Base-by-base conservation (phyloP, 495 filamentous ascomycete species). In the Clohesyomyces aquaticus region DNA sequence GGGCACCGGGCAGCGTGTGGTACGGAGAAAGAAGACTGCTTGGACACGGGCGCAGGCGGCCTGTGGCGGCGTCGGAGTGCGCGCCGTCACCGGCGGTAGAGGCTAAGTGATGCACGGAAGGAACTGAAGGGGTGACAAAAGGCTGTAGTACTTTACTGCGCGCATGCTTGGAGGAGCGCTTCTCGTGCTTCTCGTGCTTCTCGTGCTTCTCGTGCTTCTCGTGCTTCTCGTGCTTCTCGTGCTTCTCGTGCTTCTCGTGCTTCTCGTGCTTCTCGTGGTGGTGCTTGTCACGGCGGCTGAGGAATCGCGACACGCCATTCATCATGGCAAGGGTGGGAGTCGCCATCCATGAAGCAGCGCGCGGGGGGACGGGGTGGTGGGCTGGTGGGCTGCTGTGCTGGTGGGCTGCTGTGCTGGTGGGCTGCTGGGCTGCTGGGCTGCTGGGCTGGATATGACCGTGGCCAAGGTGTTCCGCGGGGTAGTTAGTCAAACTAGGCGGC, bases 201-300 rank as follows among this genome's bases (percentile, higher is more conserved):
- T n/a, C n/a, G n/a, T n/a, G n/a, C n/a, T n/a, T n/a, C n/a, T n/a
- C n/a, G n/a, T n/a, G n/a, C n/a, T n/a, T n/a, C n/a, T n/a, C n/a
- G n/a, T n/a, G n/a, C n/a, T n/a, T n/a, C n/a, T n/a, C n/a, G n/a
- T n/a, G n/a, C n/a, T n/a, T n/a, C n/a, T n/a, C n/a, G n/a, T n/a
- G n/a, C n/a, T n/a, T n/a, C n/a, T n/a, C n/a, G n/a, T n/a, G n/a
- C n/a, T n/a, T n/a, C n/a, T n/a, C n/a, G n/a, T n/a, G n/a, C n/a
- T n/a, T n/a, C n/a, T n/a, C n/a, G n/a, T n/a, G 78, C 61, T 80
- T 82, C 53, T 67, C 71, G 71, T 81, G 76, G 71, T 81, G 76
- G 62, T 77, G 75, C 74, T 88, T 91, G 45, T 93, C 89, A 46
- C 89, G 83, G 65, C 87, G 83, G 54, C 87, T 91, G 52, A 91